Evolutionary conservation across 2,329 filamentous ascomycete genomes (phyloP).

Genomic region (Phialophora tarda): DNA sequence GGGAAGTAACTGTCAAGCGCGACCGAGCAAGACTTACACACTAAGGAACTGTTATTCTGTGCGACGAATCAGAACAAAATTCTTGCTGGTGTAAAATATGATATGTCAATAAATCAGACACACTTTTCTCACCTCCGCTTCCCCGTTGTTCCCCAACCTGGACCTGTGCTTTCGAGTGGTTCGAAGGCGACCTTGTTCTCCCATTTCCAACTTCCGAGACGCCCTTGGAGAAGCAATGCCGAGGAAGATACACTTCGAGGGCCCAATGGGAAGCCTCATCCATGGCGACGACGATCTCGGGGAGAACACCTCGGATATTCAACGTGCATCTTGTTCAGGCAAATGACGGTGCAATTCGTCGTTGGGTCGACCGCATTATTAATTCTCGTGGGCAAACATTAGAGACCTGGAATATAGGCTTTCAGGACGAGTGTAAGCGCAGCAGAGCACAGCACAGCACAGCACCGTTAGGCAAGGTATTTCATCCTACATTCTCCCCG

Average conservation of each 20-base stretch:
- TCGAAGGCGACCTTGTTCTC: neutral
- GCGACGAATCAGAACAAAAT: constrained; percentile 26
- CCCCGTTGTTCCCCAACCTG: neutral
- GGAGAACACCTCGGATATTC: neutral
- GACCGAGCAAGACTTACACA: neutral
- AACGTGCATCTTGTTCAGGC: neutral
- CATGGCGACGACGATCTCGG: neutral
- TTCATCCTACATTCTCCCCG: neutral
- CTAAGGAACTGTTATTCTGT: constrained; percentile 34
- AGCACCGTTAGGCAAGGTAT: neutral
- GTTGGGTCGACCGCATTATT: neutral
- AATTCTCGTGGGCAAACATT: neutral
- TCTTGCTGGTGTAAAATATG: neutral
- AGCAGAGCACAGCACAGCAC: neutral
- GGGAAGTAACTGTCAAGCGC: neutral
- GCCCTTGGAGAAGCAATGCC: neutral
- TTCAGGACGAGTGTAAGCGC: neutral
- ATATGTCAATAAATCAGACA: neutral
- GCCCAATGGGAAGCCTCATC: neutral
- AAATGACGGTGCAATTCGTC: neutral
- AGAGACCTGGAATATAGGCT: neutral
- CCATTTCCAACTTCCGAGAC: neutral
- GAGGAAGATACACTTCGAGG: neutral
- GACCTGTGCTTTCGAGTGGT: neutral
- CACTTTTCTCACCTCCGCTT: neutral